phyloP scores from a whole-genome alignment of 148 eudicot genomes.

The Hydrangea macrophylla region DNA sequence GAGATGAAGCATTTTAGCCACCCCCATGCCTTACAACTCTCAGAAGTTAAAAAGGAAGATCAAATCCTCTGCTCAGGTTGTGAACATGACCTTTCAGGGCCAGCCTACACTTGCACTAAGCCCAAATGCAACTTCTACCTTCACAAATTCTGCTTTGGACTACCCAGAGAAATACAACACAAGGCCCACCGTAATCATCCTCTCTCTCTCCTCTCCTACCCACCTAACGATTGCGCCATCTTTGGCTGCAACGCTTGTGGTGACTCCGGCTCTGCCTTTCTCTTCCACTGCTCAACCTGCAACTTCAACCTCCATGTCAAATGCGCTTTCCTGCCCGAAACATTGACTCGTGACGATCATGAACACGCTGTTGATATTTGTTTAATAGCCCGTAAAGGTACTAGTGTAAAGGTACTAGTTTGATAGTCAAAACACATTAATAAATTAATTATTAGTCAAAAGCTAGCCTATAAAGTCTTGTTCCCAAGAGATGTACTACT shows the following conservation, averaged over 20 bases:
- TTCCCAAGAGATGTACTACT: too few species aligned
- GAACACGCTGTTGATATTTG: too few species aligned
- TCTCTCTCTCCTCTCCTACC: constrained; percentile 12
- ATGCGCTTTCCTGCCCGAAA: constrained; percentile 27
- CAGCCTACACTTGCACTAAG: constrained; percentile 23
- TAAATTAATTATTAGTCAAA: too few species aligned
- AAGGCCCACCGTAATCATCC: constrained; percentile 26
- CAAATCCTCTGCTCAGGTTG: constrained; percentile 22
- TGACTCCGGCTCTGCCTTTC: constrained; percentile 16
- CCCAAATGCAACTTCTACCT: constrained; percentile 20
- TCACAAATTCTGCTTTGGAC: constrained; percentile 26
- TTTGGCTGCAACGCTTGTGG: constrained; percentile 29
- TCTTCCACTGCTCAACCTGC: constrained; percentile 26
- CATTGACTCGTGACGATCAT: constrained; percentile 13
- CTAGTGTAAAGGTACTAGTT: too few species aligned
- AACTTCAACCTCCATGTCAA: constrained; percentile 26
- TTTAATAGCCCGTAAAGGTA: too few species aligned
- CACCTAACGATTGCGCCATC: constrained; percentile 20
- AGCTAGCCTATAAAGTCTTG: too few species aligned
- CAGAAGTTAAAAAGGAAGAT: constrained; percentile 11
- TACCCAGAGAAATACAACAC: constrained; percentile 19
- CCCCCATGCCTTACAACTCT: constrained; percentile 16
- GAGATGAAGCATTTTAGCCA: constrained; percentile 27
- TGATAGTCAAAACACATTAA: too few species aligned
- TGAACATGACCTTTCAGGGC: constrained; percentile 11